phyloP scores from a whole-genome alignment of 2,329 filamentous ascomycete genomes.

The Zymoseptoria passerinii region DNA sequence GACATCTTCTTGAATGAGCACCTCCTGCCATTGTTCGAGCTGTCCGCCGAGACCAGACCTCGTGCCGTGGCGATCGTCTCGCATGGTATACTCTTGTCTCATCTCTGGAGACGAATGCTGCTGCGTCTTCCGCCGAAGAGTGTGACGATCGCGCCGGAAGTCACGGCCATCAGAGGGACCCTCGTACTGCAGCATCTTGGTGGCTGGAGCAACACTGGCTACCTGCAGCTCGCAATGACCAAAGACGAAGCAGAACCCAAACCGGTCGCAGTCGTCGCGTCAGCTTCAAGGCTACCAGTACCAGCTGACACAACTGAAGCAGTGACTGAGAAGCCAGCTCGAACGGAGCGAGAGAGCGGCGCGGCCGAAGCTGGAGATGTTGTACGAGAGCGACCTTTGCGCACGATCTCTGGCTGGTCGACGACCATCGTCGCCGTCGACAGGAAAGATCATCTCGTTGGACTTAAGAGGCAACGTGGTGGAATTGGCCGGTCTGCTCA shows the following conservation, averaged over 20 bases:
- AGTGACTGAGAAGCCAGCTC: neutral
- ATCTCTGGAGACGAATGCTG: conserved; percentile 57
- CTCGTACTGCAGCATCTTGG: conserved; percentile 46
- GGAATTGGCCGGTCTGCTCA: conserved; percentile 72
- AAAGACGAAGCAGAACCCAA: neutral
- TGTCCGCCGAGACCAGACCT: conserved; percentile 9
- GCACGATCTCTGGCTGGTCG: conserved; percentile 33
- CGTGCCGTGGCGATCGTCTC: conserved; percentile 59
- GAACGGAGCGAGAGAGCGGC: neutral
- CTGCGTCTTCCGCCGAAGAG: conserved; percentile 44
- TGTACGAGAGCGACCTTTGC: neutral
- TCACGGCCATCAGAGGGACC: conserved; percentile 30
- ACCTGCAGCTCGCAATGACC: conserved; percentile 37
- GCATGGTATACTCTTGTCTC: conserved; percentile 71
- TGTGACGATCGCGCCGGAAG: conserved; percentile 38
- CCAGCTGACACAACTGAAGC: neutral
- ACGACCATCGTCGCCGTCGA: conserved; percentile 57
- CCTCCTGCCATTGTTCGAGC: conserved; percentile 49
- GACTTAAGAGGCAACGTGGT: conserved; percentile 69
- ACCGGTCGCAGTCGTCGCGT: neutral
- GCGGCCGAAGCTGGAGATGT: neutral
- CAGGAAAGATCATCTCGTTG: conserved; percentile 59
- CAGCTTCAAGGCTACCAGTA: neutral
- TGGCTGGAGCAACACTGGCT: conserved; percentile 60
- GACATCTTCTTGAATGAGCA: conserved; percentile 58